These are phyloP conservation scores for Syzygium aromaticum DNA, from an alignment of 345 rosid genomes.

Conservation along the genomic window DNA sequence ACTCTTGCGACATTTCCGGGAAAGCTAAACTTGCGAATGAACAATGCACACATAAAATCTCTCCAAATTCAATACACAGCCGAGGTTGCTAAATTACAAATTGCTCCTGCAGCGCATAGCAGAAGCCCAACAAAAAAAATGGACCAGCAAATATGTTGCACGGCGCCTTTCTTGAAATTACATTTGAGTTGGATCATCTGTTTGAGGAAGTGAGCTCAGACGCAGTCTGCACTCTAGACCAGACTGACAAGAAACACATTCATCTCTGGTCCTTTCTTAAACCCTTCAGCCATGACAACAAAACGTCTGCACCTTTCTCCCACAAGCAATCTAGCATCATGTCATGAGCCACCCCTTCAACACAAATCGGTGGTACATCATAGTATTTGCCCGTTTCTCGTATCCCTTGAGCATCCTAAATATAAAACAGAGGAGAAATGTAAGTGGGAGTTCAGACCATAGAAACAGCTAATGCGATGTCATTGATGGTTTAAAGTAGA, in stretches of 20 bases:
- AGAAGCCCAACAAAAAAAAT: background rate
- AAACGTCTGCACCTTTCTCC: slow-evolving; percentile 55
- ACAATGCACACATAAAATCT: background rate
- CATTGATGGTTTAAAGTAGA: background rate
- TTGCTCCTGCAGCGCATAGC: background rate
- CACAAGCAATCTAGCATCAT: slow-evolving; percentile 84
- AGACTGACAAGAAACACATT: background rate
- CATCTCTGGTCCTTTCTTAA: slow-evolving; percentile 1
- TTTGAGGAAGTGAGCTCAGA: background rate
- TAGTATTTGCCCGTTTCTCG: slow-evolving; percentile 59
- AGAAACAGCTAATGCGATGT: background rate
- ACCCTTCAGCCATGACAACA: slow-evolving; percentile 51
- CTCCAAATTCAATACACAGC: background rate
- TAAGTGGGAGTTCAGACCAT: background rate
- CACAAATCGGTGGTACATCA: slow-evolving; percentile 42
- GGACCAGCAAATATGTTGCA: background rate
- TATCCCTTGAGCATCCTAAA: slow-evolving; percentile 59
- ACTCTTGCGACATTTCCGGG: background rate
- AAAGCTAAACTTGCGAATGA: background rate
- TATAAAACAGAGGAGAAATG: background rate
- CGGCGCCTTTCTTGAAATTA: background rate
- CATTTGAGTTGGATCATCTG: background rate
- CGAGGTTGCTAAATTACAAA: background rate
- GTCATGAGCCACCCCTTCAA: slow-evolving; percentile 82
- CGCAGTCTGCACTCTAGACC: background rate